Percentiles rank a stretch among this genome's conserved stretches.
These are phyloP conservation scores for Codiaeum variegatum DNA, from an alignment of 441 rosid genomes.

Conservation along the genomic window DNA sequence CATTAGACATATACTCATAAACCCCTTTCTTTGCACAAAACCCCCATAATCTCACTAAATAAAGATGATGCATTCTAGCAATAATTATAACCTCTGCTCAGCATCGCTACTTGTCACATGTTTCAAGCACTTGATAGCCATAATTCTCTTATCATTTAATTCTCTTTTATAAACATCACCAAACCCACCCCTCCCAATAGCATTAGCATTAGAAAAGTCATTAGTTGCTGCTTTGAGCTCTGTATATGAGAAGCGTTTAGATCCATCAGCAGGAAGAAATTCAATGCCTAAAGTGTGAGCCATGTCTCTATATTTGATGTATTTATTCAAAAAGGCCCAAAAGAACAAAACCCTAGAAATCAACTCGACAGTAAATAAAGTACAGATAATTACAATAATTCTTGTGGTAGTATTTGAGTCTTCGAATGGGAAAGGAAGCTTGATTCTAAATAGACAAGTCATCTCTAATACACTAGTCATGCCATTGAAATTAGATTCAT, in stretches of 20 bases:
- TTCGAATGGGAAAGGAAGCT: constrained; percentile 50
- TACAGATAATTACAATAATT: constrained; percentile 46
- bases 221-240: constrained; percentile 60
- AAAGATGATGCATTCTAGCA: constrained; percentile 72
- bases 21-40: constrained; percentile 71
- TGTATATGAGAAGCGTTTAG: constrained; percentile 49
- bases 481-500: constrained; percentile 40
- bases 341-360: constrained; percentile 53
- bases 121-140: constrained; percentile 65
- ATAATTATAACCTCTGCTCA: constrained; percentile 71
- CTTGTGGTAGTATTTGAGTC: constrained; percentile 43
- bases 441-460: constrained; percentile 50
- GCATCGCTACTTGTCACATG: constrained; percentile 52
- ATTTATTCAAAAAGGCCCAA: constrained; percentile 61
- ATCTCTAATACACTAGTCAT: constrained; percentile 49
- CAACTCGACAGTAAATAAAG: constrained; percentile 59
- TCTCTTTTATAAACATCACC: constrained; percentile 77
- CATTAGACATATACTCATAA: constrained; percentile 61
- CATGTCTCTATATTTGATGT: constrained; percentile 68
- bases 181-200: constrained; percentile 62
- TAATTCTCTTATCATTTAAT: constrained; percentile 49
- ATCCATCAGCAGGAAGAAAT: constrained; percentile 67
- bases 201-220: constrained; percentile 42
- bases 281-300: constrained; percentile 67
- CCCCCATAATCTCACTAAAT: constrained; percentile 66